Conservation (phyloP, 305 asterid species). For the Solanum aculeatissimum region DNA sequence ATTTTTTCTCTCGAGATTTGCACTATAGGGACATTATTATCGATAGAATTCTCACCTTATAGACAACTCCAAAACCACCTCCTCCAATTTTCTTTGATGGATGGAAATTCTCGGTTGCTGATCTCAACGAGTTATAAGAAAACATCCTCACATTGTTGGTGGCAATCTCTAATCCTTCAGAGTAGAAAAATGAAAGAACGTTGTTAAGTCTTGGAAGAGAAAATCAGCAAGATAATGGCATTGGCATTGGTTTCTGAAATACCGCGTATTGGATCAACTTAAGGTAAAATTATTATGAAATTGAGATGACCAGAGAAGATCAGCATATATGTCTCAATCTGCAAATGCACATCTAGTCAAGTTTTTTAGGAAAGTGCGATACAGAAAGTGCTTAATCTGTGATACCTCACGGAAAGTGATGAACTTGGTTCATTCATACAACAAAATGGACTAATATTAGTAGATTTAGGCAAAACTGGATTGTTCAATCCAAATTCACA, state of each 20-base stretch:
- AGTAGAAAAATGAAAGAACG: neutral
- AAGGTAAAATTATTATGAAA: neutral
- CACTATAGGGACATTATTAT: neutral
- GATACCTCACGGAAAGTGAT: neutral
- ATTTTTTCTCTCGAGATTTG: neutral
- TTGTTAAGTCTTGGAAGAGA: neutral
- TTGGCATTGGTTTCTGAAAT: neutral
- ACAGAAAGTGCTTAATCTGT: neutral
- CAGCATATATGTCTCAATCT: neutral
- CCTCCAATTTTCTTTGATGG: conserved; percentile 62
- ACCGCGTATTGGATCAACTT: neutral
- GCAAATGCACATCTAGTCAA: neutral
- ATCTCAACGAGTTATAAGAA: conserved; percentile 48
- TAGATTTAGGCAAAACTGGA: neutral
- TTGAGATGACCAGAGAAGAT: neutral
- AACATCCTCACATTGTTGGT: conserved; percentile 53
- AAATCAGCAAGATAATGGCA: neutral
- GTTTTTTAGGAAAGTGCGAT: no score
- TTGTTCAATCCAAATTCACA: neutral
- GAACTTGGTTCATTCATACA: neutral
- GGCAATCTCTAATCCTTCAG: conserved; percentile 26
- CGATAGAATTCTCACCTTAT: conserved; percentile 29
- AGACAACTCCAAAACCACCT: conserved; percentile 78
- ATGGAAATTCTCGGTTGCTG: conserved; percentile 60
- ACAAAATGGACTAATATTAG: neutral